Evolutionary conservation across 2,329 filamentous ascomycete species (phyloP), one percentile per base, ranked within the genome.

Genomic region (Delphinella strobiligena): DNA sequence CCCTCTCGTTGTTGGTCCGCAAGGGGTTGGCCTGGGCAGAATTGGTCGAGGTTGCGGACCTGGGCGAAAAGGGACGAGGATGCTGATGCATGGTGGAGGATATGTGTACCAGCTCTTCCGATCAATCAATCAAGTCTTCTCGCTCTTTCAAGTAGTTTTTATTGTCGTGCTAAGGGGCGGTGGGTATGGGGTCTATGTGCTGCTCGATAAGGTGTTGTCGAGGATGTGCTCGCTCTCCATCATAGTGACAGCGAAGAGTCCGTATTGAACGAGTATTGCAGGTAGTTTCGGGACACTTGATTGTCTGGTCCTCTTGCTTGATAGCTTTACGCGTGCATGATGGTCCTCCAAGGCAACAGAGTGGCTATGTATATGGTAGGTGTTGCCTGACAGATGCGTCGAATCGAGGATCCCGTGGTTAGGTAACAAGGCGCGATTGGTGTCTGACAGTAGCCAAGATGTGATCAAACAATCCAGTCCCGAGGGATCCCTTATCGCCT

Each of bases 61-160:
- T 73, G 49, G 82, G 80, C 49, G 81, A 74, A 46, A n/a, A n/a
- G n/a, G 78, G 74, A 52, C 88, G 79, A 52, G 83, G 80, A 64
- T 88, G 84, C 65, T 93, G 88, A 74, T 95, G 87, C 88, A 95
- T 95, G 27, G 18, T 24, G 10, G n/a, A n/a, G 3, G 11, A 15
- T 24, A 19, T 11, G 18, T 27, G 22, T 27, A 27, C 12, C n/a
- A n/a, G n/a, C n/a, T n/a, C n/a, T n/a, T n/a, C n/a, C n/a, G n/a
- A 12, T 27, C 7, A 12, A 27, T 7, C 7, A 27, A 7, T 27
- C 7, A 27, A 12, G 12, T 27, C 7, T 27, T 7, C 7, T 27
- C 7, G 7, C 12, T 27, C 22, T 27, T 12, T 27, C 12, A 12
- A 27, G 12, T 7, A 7, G 22, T 27, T 27, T 27, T 7, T 27